Evolutionary conservation across 805 yeast species (phyloP), one percentile per base, ranked within the genome.

Genomic region (Candida xiaguanensis): DNA sequence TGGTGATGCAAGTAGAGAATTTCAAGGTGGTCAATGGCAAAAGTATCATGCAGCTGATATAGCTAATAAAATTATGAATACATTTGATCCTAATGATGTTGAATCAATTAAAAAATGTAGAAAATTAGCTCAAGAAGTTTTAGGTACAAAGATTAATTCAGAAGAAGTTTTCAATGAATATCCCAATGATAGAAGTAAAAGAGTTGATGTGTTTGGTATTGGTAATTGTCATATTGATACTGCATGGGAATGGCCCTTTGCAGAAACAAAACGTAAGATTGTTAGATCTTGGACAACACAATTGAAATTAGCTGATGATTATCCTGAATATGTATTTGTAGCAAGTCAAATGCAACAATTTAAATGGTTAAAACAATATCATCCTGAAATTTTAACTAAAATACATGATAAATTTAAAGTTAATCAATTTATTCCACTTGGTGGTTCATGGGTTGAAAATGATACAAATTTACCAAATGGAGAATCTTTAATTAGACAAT

Each of bases 191-290:
- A 50, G 59, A 6, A 70, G 73, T 44, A 67, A 70, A 20, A 39
- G 59, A 19, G 61, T 76, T 42, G 80, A 82, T 41, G 96, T 90
- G 8, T 83, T 69, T 59, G 95, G 86, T 7, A 74, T 93, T 48
- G 99, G 99, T 31, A 86, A 93, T 58, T 93, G 98, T 59, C 98
- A 90, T 59, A 90, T 90, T 50, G 99, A 91, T 55, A 91, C 98
- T 13, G 98, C 98, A 12, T 91, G 99, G 99, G 71, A 89, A 42
- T 91, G 99, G 99, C 98, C 97, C n/a, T 91, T 84, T 69, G 97
- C 95, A 2, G 97, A 93, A 58, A 88, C 98, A 1, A 82, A 85
- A 51, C 77, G 98, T 38, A 91, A 91, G 56, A 78, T 91, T 40
- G 96, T 90, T 2, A 75, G 99, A 48, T 87, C 96, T 5, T 91